A percentile compares a stretch with the other conserved stretches of the same genome.
phyloP scores from a whole-genome alignment of 2,329 filamentous ascomycete species.

The Sordariomycetes sp. region DNA sequence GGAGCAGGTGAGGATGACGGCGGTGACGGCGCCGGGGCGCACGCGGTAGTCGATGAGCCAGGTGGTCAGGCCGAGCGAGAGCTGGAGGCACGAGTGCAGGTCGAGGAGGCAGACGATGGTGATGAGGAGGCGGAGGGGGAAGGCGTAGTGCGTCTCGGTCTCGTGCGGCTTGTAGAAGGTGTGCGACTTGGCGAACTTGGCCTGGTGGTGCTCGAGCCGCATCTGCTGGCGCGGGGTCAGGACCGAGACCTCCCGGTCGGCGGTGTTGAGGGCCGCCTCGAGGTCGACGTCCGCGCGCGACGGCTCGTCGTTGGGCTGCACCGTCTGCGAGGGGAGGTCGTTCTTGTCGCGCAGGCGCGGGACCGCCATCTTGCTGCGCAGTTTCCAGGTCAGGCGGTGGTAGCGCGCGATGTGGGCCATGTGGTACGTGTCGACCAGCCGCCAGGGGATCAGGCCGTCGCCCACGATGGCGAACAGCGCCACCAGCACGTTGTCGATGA shows the following conservation, averaged over 20 bases:
- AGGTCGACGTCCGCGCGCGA: neutral
- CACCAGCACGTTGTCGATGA: constrained; percentile 62
- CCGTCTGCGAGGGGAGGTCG: neutral
- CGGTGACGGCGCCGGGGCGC: constrained; percentile 63
- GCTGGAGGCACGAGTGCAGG: constrained; percentile 69
- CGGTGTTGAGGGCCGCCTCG: neutral
- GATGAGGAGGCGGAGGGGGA: constrained; percentile 63
- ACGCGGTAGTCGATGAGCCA: constrained; percentile 66
- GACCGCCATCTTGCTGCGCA: constrained; percentile 30
- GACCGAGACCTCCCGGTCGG: constrained; percentile 44
- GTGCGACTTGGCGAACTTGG: constrained; percentile 71
- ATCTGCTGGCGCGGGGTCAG: constrained; percentile 56
- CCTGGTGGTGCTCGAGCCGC: constrained; percentile 64
- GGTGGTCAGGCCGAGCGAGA: constrained; percentile 66
- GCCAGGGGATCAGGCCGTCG: constrained; percentile 63
- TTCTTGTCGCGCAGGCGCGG: neutral
- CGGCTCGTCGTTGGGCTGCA: neutral
- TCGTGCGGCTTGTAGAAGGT: constrained; percentile 87
- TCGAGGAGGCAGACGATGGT: constrained; percentile 72
- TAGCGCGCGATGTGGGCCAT: constrained; percentile 76
- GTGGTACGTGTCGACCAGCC: constrained; percentile 74
- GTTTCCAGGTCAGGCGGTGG: constrained; percentile 20
- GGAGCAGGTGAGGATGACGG: constrained; percentile 69
- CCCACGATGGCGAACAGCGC: constrained; percentile 62
- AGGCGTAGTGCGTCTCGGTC: constrained; percentile 70